These are phyloP conservation scores for Myxozyma neglecta DNA, from an alignment of 805 yeast genomes.

Conservation along the genomic window DNA sequence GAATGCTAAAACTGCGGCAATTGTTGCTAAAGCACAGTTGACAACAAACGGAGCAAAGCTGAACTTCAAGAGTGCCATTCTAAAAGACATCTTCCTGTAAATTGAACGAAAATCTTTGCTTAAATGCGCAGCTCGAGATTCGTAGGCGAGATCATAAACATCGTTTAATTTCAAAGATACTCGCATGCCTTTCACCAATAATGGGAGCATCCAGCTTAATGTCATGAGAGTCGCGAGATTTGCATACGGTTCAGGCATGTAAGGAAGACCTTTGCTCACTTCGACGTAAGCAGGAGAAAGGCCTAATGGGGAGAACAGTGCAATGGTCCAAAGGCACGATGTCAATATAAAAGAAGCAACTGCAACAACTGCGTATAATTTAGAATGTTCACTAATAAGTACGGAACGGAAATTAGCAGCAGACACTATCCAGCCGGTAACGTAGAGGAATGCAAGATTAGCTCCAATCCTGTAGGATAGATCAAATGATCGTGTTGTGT, in stretches of 20 bases:
- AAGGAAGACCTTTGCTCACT: constrained; percentile 47
- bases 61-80: constrained; percentile 39
- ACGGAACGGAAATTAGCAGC: constrained; percentile 31
- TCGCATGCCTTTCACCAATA: constrained; percentile 66
- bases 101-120: constrained; percentile 54
- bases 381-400: constrained; percentile 33
- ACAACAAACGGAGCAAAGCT: constrained; percentile 61
- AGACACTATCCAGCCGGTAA: constrained; percentile 26
- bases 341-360: constrained; percentile 45
- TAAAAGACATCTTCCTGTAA: constrained; percentile 47
- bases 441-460: constrained; percentile 33
- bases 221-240: constrained; percentile 60
- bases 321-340: constrained; percentile 46
- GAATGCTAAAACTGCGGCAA: constrained; percentile 61
- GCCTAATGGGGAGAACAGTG: constrained; percentile 13
- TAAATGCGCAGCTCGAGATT: neutral
- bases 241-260: constrained; percentile 74
- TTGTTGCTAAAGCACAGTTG: constrained; percentile 55
- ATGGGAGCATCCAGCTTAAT: constrained; percentile 72
- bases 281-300: constrained; percentile 34
- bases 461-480: constrained; percentile 33
- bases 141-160: constrained; percentile 71
- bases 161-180: constrained; percentile 57
- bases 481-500: constrained; percentile 10
- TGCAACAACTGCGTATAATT: constrained; percentile 18